Evolutionary conservation across 495 filamentous ascomycete genomes (phyloP).

Genomic region (Penicillium herquei): DNA sequence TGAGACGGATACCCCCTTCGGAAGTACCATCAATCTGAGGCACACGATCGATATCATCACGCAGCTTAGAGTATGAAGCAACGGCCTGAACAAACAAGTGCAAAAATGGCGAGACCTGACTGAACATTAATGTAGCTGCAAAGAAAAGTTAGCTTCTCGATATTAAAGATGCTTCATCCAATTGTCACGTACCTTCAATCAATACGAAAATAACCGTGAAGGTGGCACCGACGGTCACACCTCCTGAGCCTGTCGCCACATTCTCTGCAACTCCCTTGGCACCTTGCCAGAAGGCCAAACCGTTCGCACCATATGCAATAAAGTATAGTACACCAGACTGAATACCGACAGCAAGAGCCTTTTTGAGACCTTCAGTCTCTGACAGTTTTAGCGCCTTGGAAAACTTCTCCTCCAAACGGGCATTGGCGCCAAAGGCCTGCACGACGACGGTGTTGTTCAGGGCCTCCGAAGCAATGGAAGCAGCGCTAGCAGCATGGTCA

Average conservation of each 20-base stretch:
- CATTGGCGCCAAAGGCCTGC: conserved; percentile 48
- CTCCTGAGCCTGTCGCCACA: conserved; percentile 29
- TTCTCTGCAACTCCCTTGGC: conserved; percentile 50
- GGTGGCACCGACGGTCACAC: conserved; percentile 52
- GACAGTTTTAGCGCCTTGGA: conserved; percentile 43
- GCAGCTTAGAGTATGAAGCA: conserved; percentile 51
- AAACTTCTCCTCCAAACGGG: conserved; percentile 53
- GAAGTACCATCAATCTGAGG: conserved; percentile 50
- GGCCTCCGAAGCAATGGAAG: conserved; percentile 49
- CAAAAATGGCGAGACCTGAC: conserved; percentile 61
- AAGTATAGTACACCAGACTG: conserved; percentile 69
- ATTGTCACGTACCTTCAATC: conserved; percentile 51
- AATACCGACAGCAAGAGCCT: conserved; percentile 55
- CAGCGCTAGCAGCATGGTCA: conserved; percentile 47
- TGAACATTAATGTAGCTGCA: conserved; percentile 58
- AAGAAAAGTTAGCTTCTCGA: conserved; percentile 11
- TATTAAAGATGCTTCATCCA: background rate
- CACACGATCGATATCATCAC: conserved; percentile 49
- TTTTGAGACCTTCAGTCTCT: conserved; percentile 50
- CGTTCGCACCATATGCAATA: conserved; percentile 62
- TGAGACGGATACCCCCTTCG: conserved; percentile 32
- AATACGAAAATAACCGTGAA: conserved; percentile 68
- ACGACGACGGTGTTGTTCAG: conserved; percentile 48
- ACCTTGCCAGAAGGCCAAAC: conserved; percentile 67
- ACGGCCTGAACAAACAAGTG: conserved; percentile 58